Base-by-base conservation (phyloP, 2,329 filamentous ascomycete species). In the Colletotrichum musicola region DNA sequence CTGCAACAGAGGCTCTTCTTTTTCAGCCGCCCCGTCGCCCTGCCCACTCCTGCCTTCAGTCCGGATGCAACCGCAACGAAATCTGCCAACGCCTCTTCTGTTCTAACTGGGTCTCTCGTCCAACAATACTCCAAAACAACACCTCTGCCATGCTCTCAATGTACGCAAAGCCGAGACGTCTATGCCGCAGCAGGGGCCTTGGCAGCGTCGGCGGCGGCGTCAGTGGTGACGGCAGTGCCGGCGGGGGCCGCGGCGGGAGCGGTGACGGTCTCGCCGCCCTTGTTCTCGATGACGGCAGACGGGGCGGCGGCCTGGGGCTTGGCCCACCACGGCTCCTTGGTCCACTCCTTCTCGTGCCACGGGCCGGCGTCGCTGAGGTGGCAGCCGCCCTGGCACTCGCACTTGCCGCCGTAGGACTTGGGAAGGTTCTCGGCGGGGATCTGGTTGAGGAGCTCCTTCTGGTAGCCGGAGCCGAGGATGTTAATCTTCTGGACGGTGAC, bases 401-500 rank as follows among this genome's bases (percentile, higher is more conserved):
- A 99, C 47, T 81, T 85, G 70, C 96, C 96, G 72, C 96, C 96
- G 75, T 97, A 95, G 69, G 89, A 85, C 81, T 90, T 91, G 71
- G 96, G 96, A 70, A 99, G 86, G 83, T 97, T 98, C 87, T 98
- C 95, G 61, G 90, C 86, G 1, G 94, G 92, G 3, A 99, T 88
- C 83, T 99, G 96, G 66, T 84, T 86, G 70, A 97, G 85, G 64
- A 99, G 85, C 80, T 97, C 93, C 76, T 88, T 89, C 85, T 97
- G 88, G 85, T 98, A 98, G 69, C 88, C 85, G 72, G 85, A 83
- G 72, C 95, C 94, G 46, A 98, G 87, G 65, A 99, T 91, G 82
- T 97, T 90, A 78, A 99, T 99, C 89, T 99, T 99, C 78, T 91
- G 87, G 70, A 97, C 95, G 55, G 96, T 99, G 77, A 99, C 94